Percentiles rank a stretch among this genome's conserved stretches.
phyloP scores from a whole-genome alignment of 1,284 basidiomycete genomes.

The Ustilago shanxiensis region DNA sequence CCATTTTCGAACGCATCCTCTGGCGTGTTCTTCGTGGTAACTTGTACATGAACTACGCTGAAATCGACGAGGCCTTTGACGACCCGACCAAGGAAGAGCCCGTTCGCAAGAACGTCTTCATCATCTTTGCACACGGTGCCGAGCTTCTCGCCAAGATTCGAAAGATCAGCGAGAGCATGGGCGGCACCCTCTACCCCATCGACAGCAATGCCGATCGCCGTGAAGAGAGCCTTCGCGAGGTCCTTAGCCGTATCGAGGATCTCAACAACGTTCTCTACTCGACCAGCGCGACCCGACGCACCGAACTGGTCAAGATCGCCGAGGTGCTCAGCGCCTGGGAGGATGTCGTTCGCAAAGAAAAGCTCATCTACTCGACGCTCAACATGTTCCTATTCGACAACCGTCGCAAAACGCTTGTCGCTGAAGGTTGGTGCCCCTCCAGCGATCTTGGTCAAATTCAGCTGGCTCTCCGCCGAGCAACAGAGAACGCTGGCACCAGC shows the following conservation, averaged over 20 bases:
- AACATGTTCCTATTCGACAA: slow-evolving; percentile 87
- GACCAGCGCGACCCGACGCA: slow-evolving; percentile 77
- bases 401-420: slow-evolving; percentile 91
- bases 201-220: slow-evolving; percentile 94
- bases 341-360: slow-evolving; percentile 94
- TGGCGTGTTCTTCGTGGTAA: slow-evolving; percentile 99
- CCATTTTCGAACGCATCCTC: slow-evolving; percentile 95
- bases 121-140: slow-evolving; percentile 98
- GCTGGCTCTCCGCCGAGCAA: slow-evolving; percentile 88
- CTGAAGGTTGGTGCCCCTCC: slow-evolving; percentile 97
- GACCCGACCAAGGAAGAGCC: slow-evolving; percentile 78
- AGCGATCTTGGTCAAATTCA: slow-evolving; percentile 90
- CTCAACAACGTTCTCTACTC: slow-evolving; percentile 84
- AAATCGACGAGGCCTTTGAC: slow-evolving; percentile 92
- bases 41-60: slow-evolving; percentile 97
- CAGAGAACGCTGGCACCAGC: slow-evolving; percentile 91
- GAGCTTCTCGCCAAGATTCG: slow-evolving; percentile 95
- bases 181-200: slow-evolving; percentile 94
- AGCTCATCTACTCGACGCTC: slow-evolving; percentile 78
- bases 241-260: slow-evolving; percentile 90
- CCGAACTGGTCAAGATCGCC: slow-evolving; percentile 86
- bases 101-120: slow-evolving; percentile 91
- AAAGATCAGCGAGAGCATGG: slow-evolving; percentile 98
- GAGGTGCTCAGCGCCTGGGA: slow-evolving; percentile 91
- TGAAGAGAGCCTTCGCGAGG: slow-evolving; percentile 87